Evolutionary conservation across 805 yeast species (phyloP).

Genomic region (Myxozyma sirexii): DNA sequence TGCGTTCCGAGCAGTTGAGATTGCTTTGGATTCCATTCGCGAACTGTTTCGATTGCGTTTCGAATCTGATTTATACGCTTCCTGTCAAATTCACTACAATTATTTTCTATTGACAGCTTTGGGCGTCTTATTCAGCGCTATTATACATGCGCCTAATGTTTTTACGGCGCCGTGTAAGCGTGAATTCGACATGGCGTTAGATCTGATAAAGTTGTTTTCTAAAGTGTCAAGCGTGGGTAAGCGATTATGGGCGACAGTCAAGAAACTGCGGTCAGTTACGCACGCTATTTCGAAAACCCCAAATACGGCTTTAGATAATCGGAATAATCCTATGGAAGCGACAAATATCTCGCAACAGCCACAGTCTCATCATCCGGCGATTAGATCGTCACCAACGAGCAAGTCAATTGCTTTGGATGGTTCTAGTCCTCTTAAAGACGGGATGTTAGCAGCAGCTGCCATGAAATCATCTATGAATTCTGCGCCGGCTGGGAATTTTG

Average conservation of each 20-base stretch:
- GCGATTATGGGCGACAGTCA: conserved; percentile 27
- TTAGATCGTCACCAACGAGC: background rate
- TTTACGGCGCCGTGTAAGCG: conserved; percentile 25
- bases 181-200: conserved; percentile 35
- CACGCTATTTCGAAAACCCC: conserved; percentile 1
- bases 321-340: background rate
- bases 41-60: conserved; percentile 34
- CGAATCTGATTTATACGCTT: conserved; percentile 32
- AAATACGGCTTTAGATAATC: background rate
- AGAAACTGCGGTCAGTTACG: conserved; percentile 14
- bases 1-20: conserved; percentile 35
- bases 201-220: conserved; percentile 32
- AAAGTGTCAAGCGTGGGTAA: conserved; percentile 24
- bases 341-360: background rate
- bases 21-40: conserved; percentile 35
- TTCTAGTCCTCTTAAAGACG: background rate
- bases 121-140: conserved; percentile 36
- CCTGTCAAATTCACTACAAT: conserved; percentile 38
- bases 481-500: background rate
- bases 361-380: background rate
- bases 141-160: conserved; percentile 34
- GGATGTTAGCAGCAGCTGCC: background rate
- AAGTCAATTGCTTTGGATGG: background rate
- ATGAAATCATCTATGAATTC: background rate
- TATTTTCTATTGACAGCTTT: conserved; percentile 37